phyloP scores from a whole-genome alignment of 1,284 basidiomycete genomes.

The Cryptococcus amylolentus region DNA sequence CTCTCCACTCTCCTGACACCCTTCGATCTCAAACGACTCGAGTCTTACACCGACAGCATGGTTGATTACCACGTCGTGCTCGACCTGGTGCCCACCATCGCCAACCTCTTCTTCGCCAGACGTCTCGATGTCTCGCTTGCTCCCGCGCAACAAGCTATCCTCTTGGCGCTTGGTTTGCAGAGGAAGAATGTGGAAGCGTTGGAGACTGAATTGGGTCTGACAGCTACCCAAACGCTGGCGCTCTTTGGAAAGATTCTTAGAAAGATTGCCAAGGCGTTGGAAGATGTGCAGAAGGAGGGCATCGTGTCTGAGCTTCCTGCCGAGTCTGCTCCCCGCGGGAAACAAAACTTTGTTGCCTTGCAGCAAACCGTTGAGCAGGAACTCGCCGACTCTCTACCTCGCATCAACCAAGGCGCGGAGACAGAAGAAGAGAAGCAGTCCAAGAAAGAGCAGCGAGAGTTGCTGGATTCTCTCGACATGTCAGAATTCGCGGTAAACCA shows the following conservation, averaged over 20 bases:
- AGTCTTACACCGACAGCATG: slow-evolving; percentile 93
- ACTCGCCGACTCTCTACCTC: slow-evolving; percentile 56
- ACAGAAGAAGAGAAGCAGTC: slow-evolving; percentile 46
- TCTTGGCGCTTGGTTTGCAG: slow-evolving; percentile 86
- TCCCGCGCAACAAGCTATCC: slow-evolving; percentile 81
- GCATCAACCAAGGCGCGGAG: slow-evolving; percentile 48
- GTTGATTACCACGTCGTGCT: slow-evolving; percentile 95
- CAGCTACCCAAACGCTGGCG: slow-evolving; percentile 82
- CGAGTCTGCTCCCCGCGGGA: slow-evolving; percentile 1
- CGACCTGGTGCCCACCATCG: slow-evolving; percentile 80
- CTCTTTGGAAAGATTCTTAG: slow-evolving; percentile 88
- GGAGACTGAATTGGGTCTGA: slow-evolving; percentile 76
- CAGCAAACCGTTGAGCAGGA: slow-evolving; percentile 54
- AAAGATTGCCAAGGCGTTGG: slow-evolving; percentile 73
- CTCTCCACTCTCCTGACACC: slow-evolving; percentile 73
- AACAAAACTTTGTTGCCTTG: slow-evolving; percentile 54
- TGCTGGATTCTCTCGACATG: slow-evolving; percentile 80
- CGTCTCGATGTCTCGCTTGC: slow-evolving; percentile 68
- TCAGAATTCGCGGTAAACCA: slow-evolving; percentile 78
- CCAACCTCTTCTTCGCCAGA: slow-evolving; percentile 78
- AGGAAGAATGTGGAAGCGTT: slow-evolving; percentile 86
- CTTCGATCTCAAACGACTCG: slow-evolving; percentile 92
- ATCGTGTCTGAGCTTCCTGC: slow-evolving; percentile 60
- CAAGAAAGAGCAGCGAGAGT: slow-evolving; percentile 62
- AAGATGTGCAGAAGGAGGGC: slow-evolving; percentile 75